phyloP scores from a whole-genome alignment of 2,329 filamentous ascomycete genomes.

The Trichoderma citrinoviride region DNA sequence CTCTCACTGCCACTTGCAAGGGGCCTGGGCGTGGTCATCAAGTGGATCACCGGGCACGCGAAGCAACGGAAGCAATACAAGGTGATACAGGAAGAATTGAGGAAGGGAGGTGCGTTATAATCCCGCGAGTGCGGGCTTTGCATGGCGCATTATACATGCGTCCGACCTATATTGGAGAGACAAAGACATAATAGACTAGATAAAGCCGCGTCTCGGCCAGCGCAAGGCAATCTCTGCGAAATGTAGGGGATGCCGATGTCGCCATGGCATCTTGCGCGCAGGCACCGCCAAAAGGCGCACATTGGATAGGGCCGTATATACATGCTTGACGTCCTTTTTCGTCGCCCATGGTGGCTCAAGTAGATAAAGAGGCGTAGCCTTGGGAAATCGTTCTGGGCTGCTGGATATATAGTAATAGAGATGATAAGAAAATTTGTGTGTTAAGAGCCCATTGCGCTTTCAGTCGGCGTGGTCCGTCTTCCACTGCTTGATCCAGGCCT shows the following conservation, averaged over 20 bases:
- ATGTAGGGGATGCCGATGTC: neutral
- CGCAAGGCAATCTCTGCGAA: neutral
- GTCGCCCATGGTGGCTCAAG: neutral
- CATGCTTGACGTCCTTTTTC: neutral
- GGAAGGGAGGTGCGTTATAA: neutral
- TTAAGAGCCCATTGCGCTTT: neutral
- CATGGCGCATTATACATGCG: neutral
- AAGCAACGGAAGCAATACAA: slow-evolving; percentile 68
- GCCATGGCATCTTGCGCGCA: neutral
- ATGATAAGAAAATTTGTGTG: neutral
- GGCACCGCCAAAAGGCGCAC: neutral
- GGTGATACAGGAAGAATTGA: slow-evolving; percentile 17
- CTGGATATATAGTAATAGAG: neutral
- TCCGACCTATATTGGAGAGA: neutral
- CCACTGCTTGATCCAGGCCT: slow-evolving; percentile 81
- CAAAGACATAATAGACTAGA: slow-evolving; percentile 8
- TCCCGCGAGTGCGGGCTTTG: neutral
- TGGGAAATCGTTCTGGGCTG: neutral
- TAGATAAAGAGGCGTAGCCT: neutral
- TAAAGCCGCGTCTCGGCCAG: neutral
- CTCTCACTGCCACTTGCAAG: slow-evolving; percentile 69
- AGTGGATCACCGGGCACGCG: slow-evolving; percentile 53
- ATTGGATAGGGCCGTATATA: neutral
- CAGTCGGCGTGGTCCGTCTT: slow-evolving; percentile 56
- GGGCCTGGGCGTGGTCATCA: slow-evolving; percentile 60